Base-by-base conservation (phyloP, 2,329 filamentous ascomycete species). In the Trichoderma breve region DNA sequence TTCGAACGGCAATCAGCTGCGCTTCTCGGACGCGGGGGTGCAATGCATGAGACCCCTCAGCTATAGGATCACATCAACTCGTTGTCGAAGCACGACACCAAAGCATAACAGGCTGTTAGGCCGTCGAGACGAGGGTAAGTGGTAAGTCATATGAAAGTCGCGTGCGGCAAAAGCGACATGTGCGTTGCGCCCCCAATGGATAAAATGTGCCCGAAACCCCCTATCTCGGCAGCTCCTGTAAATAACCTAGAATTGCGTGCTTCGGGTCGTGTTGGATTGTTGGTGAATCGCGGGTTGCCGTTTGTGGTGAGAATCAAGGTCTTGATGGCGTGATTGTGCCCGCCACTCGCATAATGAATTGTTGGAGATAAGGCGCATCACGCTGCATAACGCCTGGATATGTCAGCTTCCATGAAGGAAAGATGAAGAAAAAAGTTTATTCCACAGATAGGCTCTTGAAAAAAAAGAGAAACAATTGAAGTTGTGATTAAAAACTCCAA, bases 301-400 rank as follows among this genome's bases (percentile, higher is more conserved):
- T 63, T 55, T 47, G 68, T 58, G 24, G 47, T 63, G 58, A 70
- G n/a, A 14, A 36, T 55, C 68, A 63, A 57, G 68, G 68, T 70
- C 30, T 60, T 70, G 68, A 70, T 70, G 32, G 68, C 68, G 68
- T 70, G 68, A 70, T 70, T 55, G 21, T 15, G 43, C n/a, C 68
- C 68, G 32, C 58, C 68, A 64, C 68, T 70, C 30, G 43, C 68
- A 70, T 30, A 70, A 70, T 70, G 67, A 57, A 63, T 53, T 18
- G 32, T 7, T 39, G 18, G n/a, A 61, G 68, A 70, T 70, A 70
- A 70, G 58, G 39, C 34, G 51, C 64, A 58, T 12, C 7, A 21
- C 18, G 11, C 64, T 57, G 32, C 47, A 7, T 28, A 58, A 18
- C 18, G 2, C 30, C 36, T 6, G 21, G 36, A 69, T 62, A 53